These are phyloP conservation scores for Tetrapyrgos nigripes DNA, from an alignment of 1,284 basidiomycete genomes.

Conservation along the genomic window DNA sequence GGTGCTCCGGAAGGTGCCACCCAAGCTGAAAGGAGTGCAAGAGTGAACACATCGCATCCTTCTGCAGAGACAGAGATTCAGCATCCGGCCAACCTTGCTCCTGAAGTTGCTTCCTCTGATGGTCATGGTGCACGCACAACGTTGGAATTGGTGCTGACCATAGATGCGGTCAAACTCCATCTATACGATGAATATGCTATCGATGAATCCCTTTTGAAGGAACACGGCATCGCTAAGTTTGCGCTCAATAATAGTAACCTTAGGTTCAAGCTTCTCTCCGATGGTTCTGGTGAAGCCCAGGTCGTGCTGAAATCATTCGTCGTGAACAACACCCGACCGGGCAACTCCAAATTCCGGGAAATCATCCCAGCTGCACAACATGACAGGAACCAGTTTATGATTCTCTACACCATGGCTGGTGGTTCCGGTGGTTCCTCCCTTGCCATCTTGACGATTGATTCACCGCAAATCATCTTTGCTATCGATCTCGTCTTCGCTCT, in stretches of 20 bases:
- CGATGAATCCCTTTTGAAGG: conserved; percentile 66
- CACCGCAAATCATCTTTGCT: conserved; percentile 93
- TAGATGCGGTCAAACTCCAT: conserved; percentile 86
- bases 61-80: conserved; percentile 12
- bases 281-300: conserved; percentile 88
- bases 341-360: conserved; percentile 89
- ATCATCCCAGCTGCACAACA: conserved; percentile 94
- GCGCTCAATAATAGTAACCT: conserved; percentile 84
- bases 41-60: conserved; percentile 11
- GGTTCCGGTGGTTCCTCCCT: conserved; percentile 65
- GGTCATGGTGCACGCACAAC: conserved; percentile 54
- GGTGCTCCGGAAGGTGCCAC: conserved; percentile 44
- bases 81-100: conserved; percentile 51
- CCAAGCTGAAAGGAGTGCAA: conserved; percentile 27
- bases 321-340: conserved; percentile 87
- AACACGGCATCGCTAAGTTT: conserved; percentile 88
- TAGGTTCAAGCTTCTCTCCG: conserved; percentile 84
- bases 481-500: conserved; percentile 93
- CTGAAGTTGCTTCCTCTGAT: conserved; percentile 53
- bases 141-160: conserved; percentile 80
- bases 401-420: conserved; percentile 85
- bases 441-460: conserved; percentile 90
- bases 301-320: conserved; percentile 90
- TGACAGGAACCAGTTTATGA: conserved; percentile 93
- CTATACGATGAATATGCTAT: conserved; percentile 83